A percentile compares a stretch with the other conserved stretches of the same genome.
phyloP scores from a whole-genome alignment of 129 eudicot genomes.

The Lactuca saligna region DNA sequence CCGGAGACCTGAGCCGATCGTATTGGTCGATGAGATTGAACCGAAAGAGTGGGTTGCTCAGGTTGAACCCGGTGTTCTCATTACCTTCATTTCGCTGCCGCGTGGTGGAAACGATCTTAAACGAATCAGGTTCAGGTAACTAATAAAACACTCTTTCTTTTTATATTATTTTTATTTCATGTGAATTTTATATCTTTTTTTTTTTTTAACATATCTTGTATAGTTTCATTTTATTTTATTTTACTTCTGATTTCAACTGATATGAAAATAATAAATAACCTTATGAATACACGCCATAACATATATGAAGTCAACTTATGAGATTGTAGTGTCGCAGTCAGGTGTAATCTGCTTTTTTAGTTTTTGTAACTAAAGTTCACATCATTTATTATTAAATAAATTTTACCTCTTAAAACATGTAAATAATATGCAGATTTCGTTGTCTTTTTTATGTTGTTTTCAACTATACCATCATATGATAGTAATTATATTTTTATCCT shows the following conservation, averaged over 20 bases:
- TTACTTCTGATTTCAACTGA: too few relatives aligned
- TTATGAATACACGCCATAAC: background rate
- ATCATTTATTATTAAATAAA: too few relatives aligned
- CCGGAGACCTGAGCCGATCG: conserved; percentile 53
- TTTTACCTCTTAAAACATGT: too few relatives aligned
- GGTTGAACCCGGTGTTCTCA: conserved; percentile 75
- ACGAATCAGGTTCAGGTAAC: conserved; percentile 86
- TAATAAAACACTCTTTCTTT: background rate
- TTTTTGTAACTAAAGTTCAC: background rate
- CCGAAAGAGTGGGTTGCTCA: conserved; percentile 85
- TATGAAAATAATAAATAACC: background rate
- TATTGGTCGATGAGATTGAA: conserved; percentile 58
- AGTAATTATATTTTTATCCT: too few relatives aligned
- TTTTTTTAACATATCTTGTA: background rate
- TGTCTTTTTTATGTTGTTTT: too few relatives aligned
- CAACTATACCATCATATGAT: too few relatives aligned
- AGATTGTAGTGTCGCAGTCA: too few relatives aligned
- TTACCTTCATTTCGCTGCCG: conserved; percentile 64
- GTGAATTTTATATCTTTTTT: background rate
- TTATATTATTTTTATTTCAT: background rate
- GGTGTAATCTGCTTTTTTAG: background rate
- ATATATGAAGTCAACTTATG: background rate
- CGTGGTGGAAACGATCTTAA: conserved; percentile 85
- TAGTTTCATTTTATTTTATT: too few relatives aligned
- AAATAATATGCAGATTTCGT: too few relatives aligned